Evolutionary conservation across 345 rosid genomes (phyloP).

Genomic region (Populus davidiana): DNA sequence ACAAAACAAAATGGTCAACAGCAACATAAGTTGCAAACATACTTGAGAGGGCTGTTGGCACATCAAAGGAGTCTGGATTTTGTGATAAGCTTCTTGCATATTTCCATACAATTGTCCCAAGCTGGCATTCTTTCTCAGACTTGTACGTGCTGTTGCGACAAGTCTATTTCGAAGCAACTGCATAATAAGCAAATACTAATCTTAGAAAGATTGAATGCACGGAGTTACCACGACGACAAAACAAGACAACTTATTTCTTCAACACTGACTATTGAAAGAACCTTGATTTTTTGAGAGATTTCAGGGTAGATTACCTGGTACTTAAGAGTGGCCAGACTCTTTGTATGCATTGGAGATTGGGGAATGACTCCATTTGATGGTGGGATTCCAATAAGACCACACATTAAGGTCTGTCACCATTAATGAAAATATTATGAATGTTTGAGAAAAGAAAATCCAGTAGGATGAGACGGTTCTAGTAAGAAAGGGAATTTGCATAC

Average conservation of each 20-base stretch:
- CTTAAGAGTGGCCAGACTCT: conserved; percentile 35
- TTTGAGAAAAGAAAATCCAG: background rate
- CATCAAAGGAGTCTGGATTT: conserved; percentile 35
- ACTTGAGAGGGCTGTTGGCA: conserved; percentile 25
- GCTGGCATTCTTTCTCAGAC: conserved; percentile 27
- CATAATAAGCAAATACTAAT: background rate
- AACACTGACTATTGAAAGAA: background rate
- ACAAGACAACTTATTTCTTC: background rate
- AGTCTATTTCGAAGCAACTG: conserved; percentile 32
- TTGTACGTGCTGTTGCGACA: conserved; percentile 19
- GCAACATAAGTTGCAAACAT: background rate
- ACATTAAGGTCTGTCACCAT: conserved; percentile 20
- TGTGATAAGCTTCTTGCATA: conserved; percentile 31
- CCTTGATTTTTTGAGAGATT: background rate
- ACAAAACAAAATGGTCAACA: background rate
- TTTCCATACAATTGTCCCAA: conserved; percentile 30
- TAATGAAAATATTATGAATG: background rate
- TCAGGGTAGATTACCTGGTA: conserved; percentile 20
- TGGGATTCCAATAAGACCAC: conserved; percentile 37
- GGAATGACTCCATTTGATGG: conserved; percentile 39
- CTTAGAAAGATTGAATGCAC: background rate
- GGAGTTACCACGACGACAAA: background rate
- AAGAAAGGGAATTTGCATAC: conserved; percentile 1
- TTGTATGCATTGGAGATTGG: conserved; percentile 40
- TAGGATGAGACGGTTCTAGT: background rate